phyloP scores from a whole-genome alignment of 1,284 basidiomycete species.

The Austroboletus novae-zelandiae region DNA sequence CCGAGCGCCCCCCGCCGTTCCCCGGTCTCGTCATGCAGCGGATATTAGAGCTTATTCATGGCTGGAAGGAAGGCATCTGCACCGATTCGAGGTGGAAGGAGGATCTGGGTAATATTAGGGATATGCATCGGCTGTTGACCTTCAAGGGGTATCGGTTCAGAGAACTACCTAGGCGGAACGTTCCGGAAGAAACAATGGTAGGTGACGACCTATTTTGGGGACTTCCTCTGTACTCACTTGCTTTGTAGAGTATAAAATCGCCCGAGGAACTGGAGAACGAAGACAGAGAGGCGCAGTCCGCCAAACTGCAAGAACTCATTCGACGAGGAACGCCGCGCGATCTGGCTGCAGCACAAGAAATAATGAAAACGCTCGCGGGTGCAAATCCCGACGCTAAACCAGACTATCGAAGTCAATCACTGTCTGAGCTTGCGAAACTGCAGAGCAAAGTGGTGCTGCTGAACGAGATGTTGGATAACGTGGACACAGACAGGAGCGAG shows the following conservation, averaged over 20 bases:
- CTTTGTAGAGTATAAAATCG: slow-evolving; percentile 78
- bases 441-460: slow-evolving; percentile 92
- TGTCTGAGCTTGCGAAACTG: slow-evolving; percentile 90
- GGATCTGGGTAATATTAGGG: slow-evolving; percentile 94
- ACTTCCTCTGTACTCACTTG: slow-evolving; percentile 12
- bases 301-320: slow-evolving; percentile 98
- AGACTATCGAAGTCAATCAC: slow-evolving; percentile 88
- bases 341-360: slow-evolving; percentile 92
- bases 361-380: slow-evolving; percentile 96
- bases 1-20: slow-evolving; percentile 94
- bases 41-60: slow-evolving; percentile 91
- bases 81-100: slow-evolving; percentile 90
- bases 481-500: slow-evolving; percentile 68
- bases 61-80: slow-evolving; percentile 96
- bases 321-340: slow-evolving; percentile 94
- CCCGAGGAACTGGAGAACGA: slow-evolving; percentile 97
- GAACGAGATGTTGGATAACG: slow-evolving; percentile 97
- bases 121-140: slow-evolving; percentile 94
- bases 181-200: slow-evolving; percentile 50
- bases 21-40: slow-evolving; percentile 93
- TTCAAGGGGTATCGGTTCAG: slow-evolving; percentile 98
- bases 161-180: slow-evolving; percentile 48
- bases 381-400: slow-evolving; percentile 94
- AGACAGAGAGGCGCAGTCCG: slow-evolving; percentile 91
- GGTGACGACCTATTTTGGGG: slow-evolving; percentile 17